phyloP scores from a whole-genome alignment of 2,329 filamentous ascomycete genomes.

The Peltaster fructicola region DNA sequence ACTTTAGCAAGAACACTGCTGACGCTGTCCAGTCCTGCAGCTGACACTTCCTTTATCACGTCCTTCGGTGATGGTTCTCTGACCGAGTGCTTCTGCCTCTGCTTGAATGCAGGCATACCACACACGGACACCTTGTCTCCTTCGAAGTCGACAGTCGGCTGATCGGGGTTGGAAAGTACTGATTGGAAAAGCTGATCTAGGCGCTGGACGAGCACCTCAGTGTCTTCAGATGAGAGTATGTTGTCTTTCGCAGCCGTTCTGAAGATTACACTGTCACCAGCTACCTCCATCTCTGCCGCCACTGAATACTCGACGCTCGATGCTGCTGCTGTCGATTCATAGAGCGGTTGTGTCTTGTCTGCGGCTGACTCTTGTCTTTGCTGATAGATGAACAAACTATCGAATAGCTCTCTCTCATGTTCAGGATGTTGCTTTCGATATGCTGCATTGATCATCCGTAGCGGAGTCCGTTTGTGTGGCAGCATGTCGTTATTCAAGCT shows the following conservation, averaged over 20 bases:
- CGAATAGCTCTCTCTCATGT: conserved; percentile 34
- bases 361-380: conserved; percentile 26
- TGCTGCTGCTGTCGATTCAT: conserved; percentile 43
- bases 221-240: conserved; percentile 31
- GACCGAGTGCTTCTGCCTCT: no score
- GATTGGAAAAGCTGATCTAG: conserved; percentile 42
- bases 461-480: conserved; percentile 59
- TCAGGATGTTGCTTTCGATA: background rate
- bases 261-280: conserved; percentile 43
- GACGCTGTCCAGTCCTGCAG: no score
- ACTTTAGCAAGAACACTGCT: conserved; percentile 34
- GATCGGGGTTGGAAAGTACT: conserved; percentile 33
- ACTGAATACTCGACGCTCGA: conserved; percentile 66
- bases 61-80: no score
- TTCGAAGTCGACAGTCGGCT: conserved; percentile 37
- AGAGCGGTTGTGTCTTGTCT: conserved; percentile 23
- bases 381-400: conserved; percentile 51
- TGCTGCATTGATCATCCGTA: conserved; percentile 45
- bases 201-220: conserved; percentile 34
- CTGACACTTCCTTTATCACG: no score
- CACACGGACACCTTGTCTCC: conserved; percentile 43
- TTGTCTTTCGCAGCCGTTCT: conserved; percentile 50
- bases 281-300: conserved; percentile 61
- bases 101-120: conserved; percentile 34
- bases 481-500: conserved; percentile 46